Conservation (phyloP, 805 yeast species). For the Wickerhamiella spandovensis region DNA sequence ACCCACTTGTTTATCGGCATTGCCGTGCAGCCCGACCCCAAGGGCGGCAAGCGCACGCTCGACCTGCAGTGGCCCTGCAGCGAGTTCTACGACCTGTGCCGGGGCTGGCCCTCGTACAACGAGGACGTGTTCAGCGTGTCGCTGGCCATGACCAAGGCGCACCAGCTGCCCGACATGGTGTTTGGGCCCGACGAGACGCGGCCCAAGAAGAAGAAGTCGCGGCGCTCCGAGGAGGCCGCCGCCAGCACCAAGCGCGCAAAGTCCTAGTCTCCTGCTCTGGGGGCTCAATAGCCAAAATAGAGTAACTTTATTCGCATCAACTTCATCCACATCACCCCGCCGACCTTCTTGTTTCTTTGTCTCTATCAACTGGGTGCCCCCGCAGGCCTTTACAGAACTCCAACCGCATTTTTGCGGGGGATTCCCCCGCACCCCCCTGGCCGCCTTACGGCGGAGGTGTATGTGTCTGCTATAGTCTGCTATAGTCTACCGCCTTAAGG, state of each 20-base stretch:
- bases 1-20: slow-evolving; percentile 76
- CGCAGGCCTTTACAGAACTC: no score
- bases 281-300: no score
- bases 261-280: neutral
- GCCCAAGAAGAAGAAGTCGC: slow-evolving; percentile 49
- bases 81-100: slow-evolving; percentile 73
- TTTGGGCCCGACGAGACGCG: slow-evolving; percentile 66
- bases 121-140: slow-evolving; percentile 45
- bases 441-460: no score
- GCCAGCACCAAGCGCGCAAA: slow-evolving; percentile 2
- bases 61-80: slow-evolving; percentile 84
- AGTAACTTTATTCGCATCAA: no score
- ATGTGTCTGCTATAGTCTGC: no score
- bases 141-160: slow-evolving; percentile 54
- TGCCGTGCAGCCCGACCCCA: slow-evolving; percentile 35
- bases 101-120: slow-evolving; percentile 55
- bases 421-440: no score
- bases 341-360: no score
- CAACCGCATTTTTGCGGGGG: no score
- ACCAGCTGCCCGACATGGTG: slow-evolving; percentile 76
- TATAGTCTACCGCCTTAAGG: no score
- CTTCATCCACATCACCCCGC: no score
- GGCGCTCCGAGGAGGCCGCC: slow-evolving; percentile 4
- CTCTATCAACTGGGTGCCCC: no score
- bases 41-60: slow-evolving; percentile 24